A percentile compares a stretch with the other conserved stretches of the same genome.
These are phyloP conservation scores for Neohortaea acidophila DNA, from an alignment of 495 filamentous ascomycete genomes.

Conservation along the genomic window DNA sequence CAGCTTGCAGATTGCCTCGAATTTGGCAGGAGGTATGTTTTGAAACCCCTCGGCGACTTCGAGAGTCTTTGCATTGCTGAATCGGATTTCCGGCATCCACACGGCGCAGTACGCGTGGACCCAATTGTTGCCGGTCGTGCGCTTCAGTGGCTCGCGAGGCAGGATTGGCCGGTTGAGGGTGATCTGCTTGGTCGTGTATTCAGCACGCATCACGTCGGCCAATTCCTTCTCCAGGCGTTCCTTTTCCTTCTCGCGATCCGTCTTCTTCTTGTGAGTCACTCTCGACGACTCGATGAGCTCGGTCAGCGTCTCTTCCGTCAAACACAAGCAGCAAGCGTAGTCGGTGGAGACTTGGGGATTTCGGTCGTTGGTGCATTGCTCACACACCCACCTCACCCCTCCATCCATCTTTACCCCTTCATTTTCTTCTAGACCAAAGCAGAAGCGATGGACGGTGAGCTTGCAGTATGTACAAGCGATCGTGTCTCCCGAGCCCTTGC, in stretches of 20 bases:
- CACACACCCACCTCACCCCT: conserved; percentile 73
- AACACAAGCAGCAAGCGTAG: conserved; percentile 87
- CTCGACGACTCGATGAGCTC: conserved; percentile 77
- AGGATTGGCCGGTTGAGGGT: conserved; percentile 62
- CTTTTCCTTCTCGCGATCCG: conserved; percentile 77
- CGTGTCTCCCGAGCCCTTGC: conserved; percentile 53
- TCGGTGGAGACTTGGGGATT: conserved; percentile 69
- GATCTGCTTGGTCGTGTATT: conserved; percentile 69
- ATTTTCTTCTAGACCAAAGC: conserved; percentile 72
- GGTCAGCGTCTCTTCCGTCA: conserved; percentile 56
- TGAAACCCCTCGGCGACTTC: conserved; percentile 79
- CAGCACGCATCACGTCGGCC: conserved; percentile 53
- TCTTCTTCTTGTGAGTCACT: conserved; percentile 80
- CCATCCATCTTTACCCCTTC: conserved; percentile 26
- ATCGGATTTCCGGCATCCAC: conserved; percentile 84
- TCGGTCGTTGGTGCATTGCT: conserved; percentile 89
- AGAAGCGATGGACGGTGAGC: conserved; percentile 81
- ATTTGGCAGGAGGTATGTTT: conserved; percentile 51
- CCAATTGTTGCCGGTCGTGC: conserved; percentile 91
- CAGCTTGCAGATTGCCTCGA: conserved; percentile 64
- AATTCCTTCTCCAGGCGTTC: conserved; percentile 72
- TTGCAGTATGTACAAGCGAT: conserved; percentile 72
- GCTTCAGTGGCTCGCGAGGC: conserved; percentile 83
- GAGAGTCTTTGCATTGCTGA: conserved; percentile 64
- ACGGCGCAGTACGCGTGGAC: conserved; percentile 89